Conservation (phyloP, 1,284 basidiomycete species). For the Rhodofomes roseus region DNA sequence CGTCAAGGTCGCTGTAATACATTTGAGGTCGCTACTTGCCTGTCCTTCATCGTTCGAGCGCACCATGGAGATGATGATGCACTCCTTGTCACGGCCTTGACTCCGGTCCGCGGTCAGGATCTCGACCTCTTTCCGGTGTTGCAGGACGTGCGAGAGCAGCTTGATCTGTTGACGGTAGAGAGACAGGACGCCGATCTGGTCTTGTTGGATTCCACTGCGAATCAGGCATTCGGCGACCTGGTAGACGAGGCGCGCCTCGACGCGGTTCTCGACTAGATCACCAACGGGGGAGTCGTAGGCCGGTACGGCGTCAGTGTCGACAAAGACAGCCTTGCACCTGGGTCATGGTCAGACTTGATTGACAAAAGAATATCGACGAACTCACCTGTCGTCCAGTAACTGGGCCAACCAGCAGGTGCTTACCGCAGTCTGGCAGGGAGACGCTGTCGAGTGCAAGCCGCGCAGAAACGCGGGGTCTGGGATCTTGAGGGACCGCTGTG, state of each 20-base stretch:
- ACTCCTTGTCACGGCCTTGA: conserved; percentile 96
- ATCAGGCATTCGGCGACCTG: conserved; percentile 69
- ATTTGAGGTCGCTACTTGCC: conserved; percentile 42
- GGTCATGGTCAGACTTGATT: neutral
- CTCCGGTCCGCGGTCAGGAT: conserved; percentile 93
- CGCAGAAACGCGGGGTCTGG: conserved; percentile 42
- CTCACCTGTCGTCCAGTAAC: conserved; percentile 64
- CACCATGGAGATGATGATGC: conserved; percentile 91
- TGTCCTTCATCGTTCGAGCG: conserved; percentile 75
- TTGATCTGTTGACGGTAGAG: conserved; percentile 96
- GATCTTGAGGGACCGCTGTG: conserved; percentile 55
- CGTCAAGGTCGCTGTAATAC: no score
- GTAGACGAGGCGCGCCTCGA: conserved; percentile 66
- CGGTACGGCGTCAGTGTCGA: conserved; percentile 86
- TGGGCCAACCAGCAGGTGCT: conserved; percentile 68
- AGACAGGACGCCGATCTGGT: conserved; percentile 86
- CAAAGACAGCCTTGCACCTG: conserved; percentile 84
- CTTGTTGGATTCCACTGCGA: conserved; percentile 57
- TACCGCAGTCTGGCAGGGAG: conserved; percentile 26
- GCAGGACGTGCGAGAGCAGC: conserved; percentile 61
- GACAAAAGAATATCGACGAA: neutral
- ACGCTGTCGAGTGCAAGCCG: conserved; percentile 31
- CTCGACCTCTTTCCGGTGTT: conserved; percentile 61
- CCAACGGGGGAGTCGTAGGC: conserved; percentile 81
- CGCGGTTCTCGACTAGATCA: conserved; percentile 84